A percentile compares a stretch with the other conserved stretches of the same genome.
Conservation (phyloP, 495 filamentous ascomycete genomes). For the Hypoxylon rickii region DNA sequence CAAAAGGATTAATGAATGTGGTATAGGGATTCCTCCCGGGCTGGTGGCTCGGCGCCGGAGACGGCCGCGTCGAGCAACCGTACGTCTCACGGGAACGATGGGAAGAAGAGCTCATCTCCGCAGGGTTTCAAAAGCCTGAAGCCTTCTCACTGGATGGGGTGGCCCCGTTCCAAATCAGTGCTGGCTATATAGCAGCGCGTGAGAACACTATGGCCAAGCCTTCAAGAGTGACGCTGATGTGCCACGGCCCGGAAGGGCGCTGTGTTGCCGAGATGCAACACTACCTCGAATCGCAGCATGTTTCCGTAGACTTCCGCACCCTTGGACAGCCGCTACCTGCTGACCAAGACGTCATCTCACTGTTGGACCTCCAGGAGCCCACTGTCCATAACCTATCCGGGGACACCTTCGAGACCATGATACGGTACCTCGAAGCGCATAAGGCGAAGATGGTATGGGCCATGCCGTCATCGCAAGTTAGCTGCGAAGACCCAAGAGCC, state of each 20-base stretch:
- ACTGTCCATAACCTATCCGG: neutral
- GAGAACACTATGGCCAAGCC: neutral
- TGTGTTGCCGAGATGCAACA: neutral
- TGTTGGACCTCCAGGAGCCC: neutral
- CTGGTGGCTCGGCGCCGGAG: conserved; percentile 5
- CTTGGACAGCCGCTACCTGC: neutral
- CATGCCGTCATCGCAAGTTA: conserved; percentile 2
- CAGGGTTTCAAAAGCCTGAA: neutral
- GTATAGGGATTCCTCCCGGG: too few relatives aligned
- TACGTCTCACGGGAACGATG: neutral
- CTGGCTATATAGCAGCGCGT: neutral
- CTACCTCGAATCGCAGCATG: neutral
- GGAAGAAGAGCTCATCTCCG: neutral
- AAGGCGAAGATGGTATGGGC: conserved; percentile 13
- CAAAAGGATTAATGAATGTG: too few relatives aligned
- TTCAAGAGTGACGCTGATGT: neutral
- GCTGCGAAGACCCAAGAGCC: conserved; percentile 4
- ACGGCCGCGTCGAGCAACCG: neutral
- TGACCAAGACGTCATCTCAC: neutral
- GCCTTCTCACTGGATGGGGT: neutral
- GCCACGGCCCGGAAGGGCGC: too few relatives aligned
- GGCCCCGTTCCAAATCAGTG: neutral
- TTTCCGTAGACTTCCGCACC: neutral
- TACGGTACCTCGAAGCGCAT: neutral
- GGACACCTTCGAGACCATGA: neutral